Evolutionary conservation across 768 basidiomycete genomes (phyloP), one percentile per base, ranked within the genome.

Genomic region (Leccinum disarticulatum): DNA sequence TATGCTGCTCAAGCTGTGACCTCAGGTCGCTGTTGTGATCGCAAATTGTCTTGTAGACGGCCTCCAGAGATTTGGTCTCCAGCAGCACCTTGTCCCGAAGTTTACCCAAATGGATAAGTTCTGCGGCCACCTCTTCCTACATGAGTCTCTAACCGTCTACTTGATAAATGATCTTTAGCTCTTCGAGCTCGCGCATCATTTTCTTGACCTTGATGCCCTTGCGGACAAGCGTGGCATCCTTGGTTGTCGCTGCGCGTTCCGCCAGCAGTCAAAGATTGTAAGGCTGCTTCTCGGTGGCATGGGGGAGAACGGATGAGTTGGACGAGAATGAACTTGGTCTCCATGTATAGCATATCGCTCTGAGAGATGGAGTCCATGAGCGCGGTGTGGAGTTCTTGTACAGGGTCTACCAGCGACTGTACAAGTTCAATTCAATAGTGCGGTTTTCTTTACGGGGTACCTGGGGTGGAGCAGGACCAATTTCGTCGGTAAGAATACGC

Each of bases 1-100:
- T 99, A 85, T 99, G 98, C 79, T 98, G 95, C 75, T 99, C n/a
- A n/a, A n/a, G n/a, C n/a, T n/a, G n/a, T n/a, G n/a, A n/a, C n/a
- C n/a, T n/a, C n/a, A n/a, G n/a, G n/a, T n/a, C n/a, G n/a, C 97
- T 93, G 79, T 99, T 99, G 79, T 99, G 97, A 73, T 98, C 97
- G 73, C 95, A 90, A 66, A 99, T 99, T 19, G 96, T 99, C 84
- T 98, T 97, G 86, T 95, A 99, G 28, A 99, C 97, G 6, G 93
- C 90, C 63, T 98, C 97, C 58, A 99, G 81, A 17, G 89, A 91
- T 69, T 91, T 88, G 52, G 90, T 95, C 80, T 99, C 97, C 56
- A 90, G 77, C 27, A 96, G 68, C 28, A 98, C 94, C 79, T 98
- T 98, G 76, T 99, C 97, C 50, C 93, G 86, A 61, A 98, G 78